Conservation (phyloP, 331 rosid species). For the Dryas integrifolia region DNA sequence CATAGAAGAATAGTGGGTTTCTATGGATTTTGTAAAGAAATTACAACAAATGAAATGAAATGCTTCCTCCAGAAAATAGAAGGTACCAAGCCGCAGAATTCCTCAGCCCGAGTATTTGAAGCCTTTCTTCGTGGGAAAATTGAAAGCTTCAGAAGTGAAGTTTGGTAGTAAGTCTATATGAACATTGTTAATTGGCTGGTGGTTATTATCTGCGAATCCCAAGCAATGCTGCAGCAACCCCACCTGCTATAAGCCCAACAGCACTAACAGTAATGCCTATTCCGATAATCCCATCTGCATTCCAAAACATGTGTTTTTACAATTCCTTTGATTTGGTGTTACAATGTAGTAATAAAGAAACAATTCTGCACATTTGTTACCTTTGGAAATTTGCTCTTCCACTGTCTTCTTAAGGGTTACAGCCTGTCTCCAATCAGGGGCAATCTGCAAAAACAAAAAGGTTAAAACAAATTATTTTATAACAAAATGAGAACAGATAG, state of each 20-base stretch:
- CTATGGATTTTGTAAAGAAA: too few relatives aligned
- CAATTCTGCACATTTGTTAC: conserved; percentile 26
- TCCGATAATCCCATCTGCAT: conserved; percentile 89
- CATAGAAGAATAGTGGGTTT: too few relatives aligned
- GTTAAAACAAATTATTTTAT: background rate
- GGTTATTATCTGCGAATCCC: conserved; percentile 46
- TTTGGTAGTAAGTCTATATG: background rate
- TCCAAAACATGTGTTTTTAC: conserved; percentile 4
- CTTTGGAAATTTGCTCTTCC: conserved; percentile 64
- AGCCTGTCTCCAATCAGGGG: conserved; percentile 91
- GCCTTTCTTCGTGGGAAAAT: background rate
- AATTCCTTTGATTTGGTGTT: conserved; percentile 7
- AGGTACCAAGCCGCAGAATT: background rate
- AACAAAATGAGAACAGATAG: background rate
- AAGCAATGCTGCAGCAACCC: conserved; percentile 60
- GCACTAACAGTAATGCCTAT: conserved; percentile 83
- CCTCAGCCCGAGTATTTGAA: background rate
- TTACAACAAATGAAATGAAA: background rate
- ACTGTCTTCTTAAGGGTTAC: conserved; percentile 56
- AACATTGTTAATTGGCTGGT: background rate
- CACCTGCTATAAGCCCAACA: conserved; percentile 74
- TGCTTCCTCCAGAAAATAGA: background rate
- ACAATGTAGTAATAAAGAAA: background rate
- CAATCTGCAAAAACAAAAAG: conserved; percentile 49
- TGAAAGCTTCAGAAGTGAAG: background rate